Base-by-base conservation (phyloP, 495 filamentous ascomycete species). In the Astrothelium subdiscretum region DNA sequence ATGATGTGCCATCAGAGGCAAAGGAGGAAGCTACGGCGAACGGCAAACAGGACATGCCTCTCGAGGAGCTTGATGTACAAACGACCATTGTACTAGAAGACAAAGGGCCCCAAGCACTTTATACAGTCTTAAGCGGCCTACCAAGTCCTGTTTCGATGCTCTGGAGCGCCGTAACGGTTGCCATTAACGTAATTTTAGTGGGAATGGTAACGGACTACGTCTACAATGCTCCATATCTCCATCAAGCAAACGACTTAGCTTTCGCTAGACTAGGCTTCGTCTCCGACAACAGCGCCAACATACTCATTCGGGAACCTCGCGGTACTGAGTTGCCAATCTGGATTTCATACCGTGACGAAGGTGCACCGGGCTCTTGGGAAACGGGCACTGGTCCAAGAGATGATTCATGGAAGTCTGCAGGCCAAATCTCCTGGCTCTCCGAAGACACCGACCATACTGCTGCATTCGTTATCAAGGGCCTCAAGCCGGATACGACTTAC, bases 221-320 rank as follows among this genome's bases (percentile, higher is more conserved):
- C 11, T 87, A 87, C 65, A 81, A 86, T 15, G 88, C 85, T 4
- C 77, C 80, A 11, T 73, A 85, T 43, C 77, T 86, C 42, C 78
- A 96, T 71, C 82, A 84, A 0, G 84, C 75, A 26, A 71, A 87
- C n/a, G 86, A 95, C 65, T 79, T 94, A 12, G 85, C 90, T 0
- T 95, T 98, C 68, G 86, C 85, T 20, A 80, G 92, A 15, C 76
- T 95, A 32, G 94, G 94, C 15, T 90, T 92, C 71, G 86, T 97
- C 27, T 94, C 91, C 1, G 82, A 88, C 2, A 85, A 78, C 2
- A 87, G 83, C 20, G 94, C 94, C 18, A 91, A 84, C 61, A 72
- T 98, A 40, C 76, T 98, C 40, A 79, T 97, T 32, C 82, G 94
- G 38, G 94, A 97, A 76, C 90, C 92, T 0, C 80, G 95, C 63